These are phyloP conservation scores for Penicillium robsamsonii DNA, from an alignment of 495 filamentous ascomycete genomes.

Conservation along the genomic window DNA sequence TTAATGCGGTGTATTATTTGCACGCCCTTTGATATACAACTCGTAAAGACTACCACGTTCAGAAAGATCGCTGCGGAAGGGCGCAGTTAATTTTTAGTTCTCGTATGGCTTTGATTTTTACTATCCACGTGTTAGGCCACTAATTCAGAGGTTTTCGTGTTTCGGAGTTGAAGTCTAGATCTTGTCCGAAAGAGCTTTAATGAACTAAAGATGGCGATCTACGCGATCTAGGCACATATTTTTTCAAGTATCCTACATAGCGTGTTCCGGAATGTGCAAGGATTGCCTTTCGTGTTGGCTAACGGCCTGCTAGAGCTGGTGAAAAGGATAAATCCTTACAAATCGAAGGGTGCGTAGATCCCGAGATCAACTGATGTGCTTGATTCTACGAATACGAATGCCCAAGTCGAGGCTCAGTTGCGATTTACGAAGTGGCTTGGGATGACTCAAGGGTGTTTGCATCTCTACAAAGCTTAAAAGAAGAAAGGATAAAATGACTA, in stretches of 20 bases:
- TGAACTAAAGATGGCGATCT: not conserved
- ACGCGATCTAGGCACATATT: not conserved
- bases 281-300: not conserved
- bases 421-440: slow-evolving; percentile 16
- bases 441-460: slow-evolving; percentile 13
- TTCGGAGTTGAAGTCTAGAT: not conserved
- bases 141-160: not conserved
- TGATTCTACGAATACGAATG: no score
- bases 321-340: not conserved
- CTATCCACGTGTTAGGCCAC: not conserved
- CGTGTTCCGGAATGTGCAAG: not conserved
- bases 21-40: not conserved
- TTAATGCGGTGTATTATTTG: not conserved
- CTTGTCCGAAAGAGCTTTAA: not conserved
- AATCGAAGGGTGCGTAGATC: not conserved
- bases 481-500: no score
- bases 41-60: slow-evolving; percentile 1
- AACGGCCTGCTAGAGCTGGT: not conserved
- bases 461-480: not conserved
- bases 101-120: not conserved
- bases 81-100: not conserved
- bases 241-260: not conserved
- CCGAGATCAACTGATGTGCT: no score
- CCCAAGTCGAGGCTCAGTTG: not conserved
- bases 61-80: slow-evolving; percentile 5